A percentile compares a stretch with the other conserved stretches of the same genome.
Evolutionary conservation across 2,329 filamentous ascomycete genomes (phyloP).

Genomic region (Curvularia verruculosa): DNA sequence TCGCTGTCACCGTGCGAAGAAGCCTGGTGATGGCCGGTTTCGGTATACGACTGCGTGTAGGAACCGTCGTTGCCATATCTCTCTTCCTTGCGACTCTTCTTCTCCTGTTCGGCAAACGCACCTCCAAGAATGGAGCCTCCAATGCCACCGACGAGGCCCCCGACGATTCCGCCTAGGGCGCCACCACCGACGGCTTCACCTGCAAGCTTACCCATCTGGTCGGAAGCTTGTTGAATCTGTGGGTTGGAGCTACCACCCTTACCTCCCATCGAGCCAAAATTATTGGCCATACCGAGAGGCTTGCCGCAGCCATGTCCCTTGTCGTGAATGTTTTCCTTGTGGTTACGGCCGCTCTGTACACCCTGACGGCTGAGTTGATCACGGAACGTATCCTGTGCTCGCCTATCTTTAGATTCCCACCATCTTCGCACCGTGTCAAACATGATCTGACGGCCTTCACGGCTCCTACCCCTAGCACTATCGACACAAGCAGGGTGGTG

Average conservation of each 20-base stretch:
- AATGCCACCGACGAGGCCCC: conserved; percentile 66
- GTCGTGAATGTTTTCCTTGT: conserved; percentile 84
- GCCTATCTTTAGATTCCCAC: conserved; percentile 73
- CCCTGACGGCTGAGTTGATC: conserved; percentile 78
- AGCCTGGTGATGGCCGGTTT: conserved; percentile 62
- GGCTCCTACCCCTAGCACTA: conserved; percentile 70
- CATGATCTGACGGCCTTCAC: conserved; percentile 74
- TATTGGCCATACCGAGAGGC: conserved; percentile 76
- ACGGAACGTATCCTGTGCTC: conserved; percentile 70
- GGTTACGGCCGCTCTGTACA: conserved; percentile 78
- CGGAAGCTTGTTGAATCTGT: conserved; percentile 39
- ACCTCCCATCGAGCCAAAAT: conserved; percentile 44
- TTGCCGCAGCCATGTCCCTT: conserved; percentile 86
- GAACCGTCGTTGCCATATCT: conserved; percentile 65
- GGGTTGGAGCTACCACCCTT: conserved; percentile 53
- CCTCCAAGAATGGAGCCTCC: conserved; percentile 68
- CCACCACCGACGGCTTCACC: conserved; percentile 68
- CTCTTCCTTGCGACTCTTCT: conserved; percentile 60
- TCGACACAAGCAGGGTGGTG: conserved; percentile 84
- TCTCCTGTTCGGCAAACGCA: conserved; percentile 61
- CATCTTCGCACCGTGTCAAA: conserved; percentile 81
- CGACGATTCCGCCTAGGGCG: conserved; percentile 72
- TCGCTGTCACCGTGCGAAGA: conserved; percentile 47
- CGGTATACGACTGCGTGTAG: conserved; percentile 65
- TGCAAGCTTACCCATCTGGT: conserved; percentile 58